Evolutionary conservation across 495 filamentous ascomycete species (phyloP).

Genomic region (Penicillium argentinense): DNA sequence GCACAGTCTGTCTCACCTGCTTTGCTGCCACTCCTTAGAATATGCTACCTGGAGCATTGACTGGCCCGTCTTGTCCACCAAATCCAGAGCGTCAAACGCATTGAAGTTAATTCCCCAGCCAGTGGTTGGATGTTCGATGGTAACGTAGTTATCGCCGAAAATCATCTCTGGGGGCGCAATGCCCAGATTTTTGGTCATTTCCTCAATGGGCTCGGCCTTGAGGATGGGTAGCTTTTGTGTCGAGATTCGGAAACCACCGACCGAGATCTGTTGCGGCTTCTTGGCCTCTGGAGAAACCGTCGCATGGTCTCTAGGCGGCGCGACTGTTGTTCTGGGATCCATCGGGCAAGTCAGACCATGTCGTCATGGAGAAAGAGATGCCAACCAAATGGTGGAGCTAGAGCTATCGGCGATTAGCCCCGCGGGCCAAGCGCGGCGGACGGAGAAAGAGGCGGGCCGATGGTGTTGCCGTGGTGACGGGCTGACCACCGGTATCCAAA

Average conservation of each 20-base stretch:
- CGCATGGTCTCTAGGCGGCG: conserved; percentile 12
- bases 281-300: conserved; percentile 28
- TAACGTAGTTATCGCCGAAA: conserved; percentile 88
- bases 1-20: no score
- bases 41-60: conserved; percentile 91
- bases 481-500: conserved; percentile 24
- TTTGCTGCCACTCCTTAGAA: conserved; percentile 84
- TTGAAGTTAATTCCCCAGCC: conserved; percentile 79
- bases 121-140: conserved; percentile 64
- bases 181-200: conserved; percentile 71
- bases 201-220: conserved; percentile 85
- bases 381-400: conserved; percentile 9
- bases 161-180: conserved; percentile 98
- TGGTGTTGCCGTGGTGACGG: conserved; percentile 41
- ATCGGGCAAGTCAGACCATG: conserved; percentile 15
- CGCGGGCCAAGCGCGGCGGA: no score
- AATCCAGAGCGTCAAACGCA: conserved; percentile 80
- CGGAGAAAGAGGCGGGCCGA: conserved; percentile 44
- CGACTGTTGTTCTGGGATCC: conserved; percentile 7
- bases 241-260: conserved; percentile 67
- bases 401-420: conserved; percentile 29
- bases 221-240: conserved; percentile 89
- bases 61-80: conserved; percentile 89
- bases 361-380: conserved; percentile 8
- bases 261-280: conserved; percentile 39